phyloP scores from a whole-genome alignment of 2,329 filamentous ascomycete species.

The Lachnum nothofagi region DNA sequence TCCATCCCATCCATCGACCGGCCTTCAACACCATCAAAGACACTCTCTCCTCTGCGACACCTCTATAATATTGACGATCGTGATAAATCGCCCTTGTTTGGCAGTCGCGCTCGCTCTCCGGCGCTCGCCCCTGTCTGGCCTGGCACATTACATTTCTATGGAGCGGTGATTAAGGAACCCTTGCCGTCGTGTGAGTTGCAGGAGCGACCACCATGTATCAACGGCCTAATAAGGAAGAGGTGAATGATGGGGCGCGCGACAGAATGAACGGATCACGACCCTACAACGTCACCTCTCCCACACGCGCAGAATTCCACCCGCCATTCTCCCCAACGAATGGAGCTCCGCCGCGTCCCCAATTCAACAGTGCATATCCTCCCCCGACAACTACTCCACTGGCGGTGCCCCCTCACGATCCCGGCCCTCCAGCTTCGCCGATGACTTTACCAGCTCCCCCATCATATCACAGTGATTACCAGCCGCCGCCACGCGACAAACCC shows the following conservation, averaged over 20 bases:
- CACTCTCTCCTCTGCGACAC: neutral
- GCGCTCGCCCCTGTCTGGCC: neutral
- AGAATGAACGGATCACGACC: constrained; percentile 28
- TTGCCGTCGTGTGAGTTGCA: constrained; percentile 19
- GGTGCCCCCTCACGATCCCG: constrained; percentile 25
- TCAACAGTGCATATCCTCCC: constrained; percentile 29
- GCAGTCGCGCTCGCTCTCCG: neutral
- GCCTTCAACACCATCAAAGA: neutral
- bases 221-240: constrained; percentile 25
- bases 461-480: constrained; percentile 34
- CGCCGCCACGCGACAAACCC: constrained; percentile 36
- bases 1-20: neutral
- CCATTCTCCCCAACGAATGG: constrained; percentile 30
- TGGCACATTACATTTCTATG: constrained; percentile 20
- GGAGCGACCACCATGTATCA: constrained; percentile 23
- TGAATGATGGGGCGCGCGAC: constrained; percentile 26
- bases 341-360: constrained; percentile 27
- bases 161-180: constrained; percentile 18
- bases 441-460: constrained; percentile 22
- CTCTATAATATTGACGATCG: too few relatives aligned
- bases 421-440: constrained; percentile 26
- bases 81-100: constrained; percentile 14
- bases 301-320: constrained; percentile 25
- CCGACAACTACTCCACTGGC: constrained; percentile 25
- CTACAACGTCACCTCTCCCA: constrained; percentile 26